Base-by-base conservation (phyloP, 2,329 filamentous ascomycete genomes). In the Clonostachys sp. region DNA sequence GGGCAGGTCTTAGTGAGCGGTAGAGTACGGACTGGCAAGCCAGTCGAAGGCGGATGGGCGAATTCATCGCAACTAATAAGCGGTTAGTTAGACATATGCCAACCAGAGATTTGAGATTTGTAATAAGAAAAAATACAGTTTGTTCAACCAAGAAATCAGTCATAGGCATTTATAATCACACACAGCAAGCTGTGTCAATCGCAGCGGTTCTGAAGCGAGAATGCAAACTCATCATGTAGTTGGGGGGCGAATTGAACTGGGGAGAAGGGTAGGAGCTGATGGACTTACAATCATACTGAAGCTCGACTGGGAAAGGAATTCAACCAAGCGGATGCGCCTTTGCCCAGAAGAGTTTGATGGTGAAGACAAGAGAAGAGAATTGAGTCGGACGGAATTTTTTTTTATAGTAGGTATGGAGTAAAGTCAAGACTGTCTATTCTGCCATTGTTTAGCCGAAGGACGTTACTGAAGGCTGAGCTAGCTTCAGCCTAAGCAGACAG, bases 121-220 rank as follows among this genome's bases (percentile, higher is more conserved):
- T 10, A 10, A 30, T 30, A 30, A 30, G 24, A 30, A 30, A 9
- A 10, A 30, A 30, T 30, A 9, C 24, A 30, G 10, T 30, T 30
- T 8, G 24, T 30, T 30, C 24, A 30, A 30, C 24, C 24, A 30
- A 17, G 52, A 50, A 46, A 50, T 71, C 68, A 72, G 68, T 57
- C 35, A 57, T 59, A 62, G 60, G 70, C 67, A 65, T 60, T 61
- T 70, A 48, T 64, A 61, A 68, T 73, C 71, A 71, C 53, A 41
- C 67, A 66, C 68, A 67, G 66, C 63, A 63, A 64, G 63, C 67
- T 63, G 67, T 62, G 65, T 73, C 68, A 72, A 70, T 69, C 70
- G 71, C 71, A 73, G 71, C 71, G 71, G 71, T 73, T 73, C 71
- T 73, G 67, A 71, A 69, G 67, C 66, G 66, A 68, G 50, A 56